Conservation (phyloP, 2,329 filamentous ascomycete species). For the Scleromitrula shiraiana region DNA sequence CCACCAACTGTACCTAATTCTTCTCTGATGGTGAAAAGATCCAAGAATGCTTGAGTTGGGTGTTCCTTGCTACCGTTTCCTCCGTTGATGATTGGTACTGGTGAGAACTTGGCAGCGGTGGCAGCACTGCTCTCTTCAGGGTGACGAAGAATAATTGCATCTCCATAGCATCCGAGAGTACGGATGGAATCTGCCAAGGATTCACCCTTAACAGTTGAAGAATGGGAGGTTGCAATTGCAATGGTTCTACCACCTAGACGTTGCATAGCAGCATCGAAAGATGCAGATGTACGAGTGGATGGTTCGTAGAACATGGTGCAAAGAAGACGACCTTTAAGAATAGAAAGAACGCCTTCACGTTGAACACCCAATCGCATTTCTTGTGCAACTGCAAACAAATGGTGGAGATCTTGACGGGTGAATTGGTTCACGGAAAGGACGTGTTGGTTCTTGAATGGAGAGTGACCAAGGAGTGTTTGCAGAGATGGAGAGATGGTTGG, state of each 20-base stretch:
- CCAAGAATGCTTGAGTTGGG: conserved; percentile 93
- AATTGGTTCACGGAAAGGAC: conserved; percentile 91
- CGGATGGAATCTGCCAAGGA: conserved; percentile 87
- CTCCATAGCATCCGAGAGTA: conserved; percentile 87
- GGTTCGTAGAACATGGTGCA: conserved; percentile 97
- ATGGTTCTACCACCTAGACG: conserved; percentile 85
- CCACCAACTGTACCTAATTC: conserved; percentile 93
- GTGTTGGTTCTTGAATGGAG: conserved; percentile 82
- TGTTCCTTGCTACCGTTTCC: conserved; percentile 95
- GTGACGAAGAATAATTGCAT: conserved; percentile 93
- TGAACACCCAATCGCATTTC: conserved; percentile 97
- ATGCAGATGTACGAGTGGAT: conserved; percentile 88
- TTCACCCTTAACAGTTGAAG: conserved; percentile 91
- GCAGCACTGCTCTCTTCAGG: conserved; percentile 75
- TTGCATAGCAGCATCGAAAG: conserved; percentile 98
- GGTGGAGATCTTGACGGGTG: conserved; percentile 75
- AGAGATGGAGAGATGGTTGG: conserved; percentile 53
- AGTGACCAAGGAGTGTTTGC: conserved; percentile 65
- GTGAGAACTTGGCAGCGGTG: conserved; percentile 76
- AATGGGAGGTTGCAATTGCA: conserved; percentile 71
- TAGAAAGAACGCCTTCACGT: conserved; percentile 78
- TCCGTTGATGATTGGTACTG: conserved; percentile 91
- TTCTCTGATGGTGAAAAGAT: conserved; percentile 97
- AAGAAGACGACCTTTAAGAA: conserved; percentile 78
- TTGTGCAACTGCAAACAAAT: conserved; percentile 92